A percentile compares a stretch with the other conserved stretches of the same genome.
These are phyloP conservation scores for Trypanosoma cruzi DNA, from an alignment of 208 protist species.

Conservation along the genomic window DNA sequence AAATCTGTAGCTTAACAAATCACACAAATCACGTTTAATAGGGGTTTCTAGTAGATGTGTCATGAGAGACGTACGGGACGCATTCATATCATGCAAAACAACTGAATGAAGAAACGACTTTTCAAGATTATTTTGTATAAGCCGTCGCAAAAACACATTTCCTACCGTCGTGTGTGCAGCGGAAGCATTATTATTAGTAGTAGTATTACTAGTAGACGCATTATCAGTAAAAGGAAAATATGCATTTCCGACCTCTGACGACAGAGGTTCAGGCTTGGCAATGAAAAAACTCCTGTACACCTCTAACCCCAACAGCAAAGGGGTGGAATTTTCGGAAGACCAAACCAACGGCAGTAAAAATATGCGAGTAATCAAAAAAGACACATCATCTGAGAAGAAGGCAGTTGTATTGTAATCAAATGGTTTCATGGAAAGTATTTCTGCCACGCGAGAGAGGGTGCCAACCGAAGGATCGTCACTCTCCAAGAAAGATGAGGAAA, in stretches of 20 bases:
- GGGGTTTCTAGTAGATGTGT: not conserved
- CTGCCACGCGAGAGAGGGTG: constrained; percentile 4
- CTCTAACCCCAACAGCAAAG: constrained; percentile 11
- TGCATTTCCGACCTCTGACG: not conserved
- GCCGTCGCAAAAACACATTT: constrained; percentile 6
- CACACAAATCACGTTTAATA: not conserved
- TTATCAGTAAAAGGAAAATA: not conserved
- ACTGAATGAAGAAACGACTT: constrained; percentile 20
- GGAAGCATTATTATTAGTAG: not conserved
- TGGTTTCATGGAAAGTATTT: constrained; percentile 1
- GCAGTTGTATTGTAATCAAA: not conserved
- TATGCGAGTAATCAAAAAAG: constrained; percentile 21
- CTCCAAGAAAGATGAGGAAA: not conserved
- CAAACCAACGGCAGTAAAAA: constrained; percentile 19
- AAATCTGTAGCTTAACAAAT: constrained; percentile 11
- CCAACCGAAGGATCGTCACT: constrained; percentile 3
- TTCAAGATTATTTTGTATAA: constrained; percentile 9
- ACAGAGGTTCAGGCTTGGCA: not conserved
- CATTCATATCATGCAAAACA: constrained; percentile 18
- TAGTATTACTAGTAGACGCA: not conserved
- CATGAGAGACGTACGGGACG: constrained; percentile 6
- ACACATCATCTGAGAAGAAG: not conserved
- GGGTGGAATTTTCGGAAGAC: not conserved
- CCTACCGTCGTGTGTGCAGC: constrained; percentile 16
- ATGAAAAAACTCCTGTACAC: constrained; percentile 26